These are phyloP conservation scores for Bauhinia variegata DNA, from an alignment of 306 rosid species.

Conservation along the genomic window DNA sequence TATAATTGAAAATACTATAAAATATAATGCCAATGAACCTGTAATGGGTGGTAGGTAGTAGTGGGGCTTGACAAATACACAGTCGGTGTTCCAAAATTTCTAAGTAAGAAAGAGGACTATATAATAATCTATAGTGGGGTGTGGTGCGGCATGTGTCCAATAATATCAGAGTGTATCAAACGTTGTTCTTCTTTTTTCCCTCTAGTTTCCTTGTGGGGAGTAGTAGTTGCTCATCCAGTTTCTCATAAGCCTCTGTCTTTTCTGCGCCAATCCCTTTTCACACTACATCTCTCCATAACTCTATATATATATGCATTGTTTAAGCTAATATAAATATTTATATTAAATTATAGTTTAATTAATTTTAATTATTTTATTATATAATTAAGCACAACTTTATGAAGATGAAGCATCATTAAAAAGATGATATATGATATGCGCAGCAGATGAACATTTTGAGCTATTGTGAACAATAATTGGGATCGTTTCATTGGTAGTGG, in stretches of 20 bases:
- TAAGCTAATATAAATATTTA: too few relatives aligned
- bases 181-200: constrained; percentile 8
- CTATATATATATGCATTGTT: too few relatives aligned
- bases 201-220: constrained; percentile 58
- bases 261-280: constrained; percentile 33
- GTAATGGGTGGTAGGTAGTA: constrained; percentile 14
- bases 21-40: constrained; percentile 9
- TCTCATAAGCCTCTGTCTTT: not conserved
- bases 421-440: too few relatives aligned
- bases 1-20: not conserved
- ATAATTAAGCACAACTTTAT: too few relatives aligned
- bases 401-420: too few relatives aligned
- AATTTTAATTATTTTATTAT: too few relatives aligned
- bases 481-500: too few relatives aligned
- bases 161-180: not conserved
- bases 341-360: too few relatives aligned
- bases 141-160: too few relatives aligned
- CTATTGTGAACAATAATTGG: too few relatives aligned
- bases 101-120: not conserved
- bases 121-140: too few relatives aligned
- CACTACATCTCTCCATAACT: not conserved
- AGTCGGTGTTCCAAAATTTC: not conserved
- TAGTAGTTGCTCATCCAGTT: constrained; percentile 34
- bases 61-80: constrained; percentile 31
- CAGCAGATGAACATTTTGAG: too few relatives aligned